Conservation (phyloP, 352 stramenopile species). For the Globisporangium nagaii region DNA sequence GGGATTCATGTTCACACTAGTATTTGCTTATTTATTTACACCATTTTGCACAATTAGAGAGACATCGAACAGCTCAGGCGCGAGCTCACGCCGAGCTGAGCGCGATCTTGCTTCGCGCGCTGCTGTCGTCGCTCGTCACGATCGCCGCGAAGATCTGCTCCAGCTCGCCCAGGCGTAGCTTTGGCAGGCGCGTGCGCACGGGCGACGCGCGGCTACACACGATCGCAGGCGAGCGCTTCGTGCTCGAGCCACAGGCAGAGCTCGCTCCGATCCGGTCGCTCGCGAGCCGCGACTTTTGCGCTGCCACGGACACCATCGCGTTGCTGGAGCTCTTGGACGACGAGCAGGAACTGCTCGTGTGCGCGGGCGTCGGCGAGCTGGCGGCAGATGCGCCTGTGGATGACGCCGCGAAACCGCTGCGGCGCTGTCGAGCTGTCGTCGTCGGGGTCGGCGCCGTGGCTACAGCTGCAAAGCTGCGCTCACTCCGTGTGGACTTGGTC, state of each 20-base stretch:
- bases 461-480: not conserved
- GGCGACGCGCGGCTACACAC: not conserved
- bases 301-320: not conserved
- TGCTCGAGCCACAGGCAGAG: not conserved
- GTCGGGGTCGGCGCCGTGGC: not conserved
- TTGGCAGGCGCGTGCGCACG: not conserved
- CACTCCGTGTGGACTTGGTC: not conserved
- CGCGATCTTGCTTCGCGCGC: not conserved
- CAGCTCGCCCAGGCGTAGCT: conserved; percentile 1
- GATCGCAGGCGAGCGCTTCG: not conserved
- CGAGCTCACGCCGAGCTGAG: not conserved
- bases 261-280: not conserved
- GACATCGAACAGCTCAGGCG: not conserved
- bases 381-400: not conserved
- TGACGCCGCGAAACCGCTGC: not conserved
- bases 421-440: not conserved
- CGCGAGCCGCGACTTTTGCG: not conserved
- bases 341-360: not conserved
- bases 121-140: conserved; percentile 5
- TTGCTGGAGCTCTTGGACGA: not conserved
- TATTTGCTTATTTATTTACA: too few relatives aligned
- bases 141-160: conserved; percentile 14
- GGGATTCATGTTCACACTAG: too few relatives aligned
- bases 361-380: not conserved
- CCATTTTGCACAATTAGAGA: too few relatives aligned